phyloP scores from a whole-genome alignment of 306 rosid genomes.

The Cyamopsis tetragonoloba region DNA sequence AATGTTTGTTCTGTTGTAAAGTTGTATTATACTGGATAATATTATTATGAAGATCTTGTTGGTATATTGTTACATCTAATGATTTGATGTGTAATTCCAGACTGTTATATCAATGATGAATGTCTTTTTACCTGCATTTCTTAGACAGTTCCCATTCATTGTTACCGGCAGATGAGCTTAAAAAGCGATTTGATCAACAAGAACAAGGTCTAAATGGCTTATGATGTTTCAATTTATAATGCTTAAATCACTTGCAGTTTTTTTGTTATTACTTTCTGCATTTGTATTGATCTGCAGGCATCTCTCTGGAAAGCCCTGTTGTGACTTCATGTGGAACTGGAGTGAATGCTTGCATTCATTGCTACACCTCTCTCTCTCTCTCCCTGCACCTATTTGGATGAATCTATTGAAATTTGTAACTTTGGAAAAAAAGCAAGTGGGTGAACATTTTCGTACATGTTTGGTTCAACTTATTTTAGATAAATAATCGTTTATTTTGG shows the following conservation, averaged over 20 bases:
- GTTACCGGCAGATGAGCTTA: slow-evolving; percentile 65
- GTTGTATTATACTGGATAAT: not conserved
- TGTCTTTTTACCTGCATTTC: slow-evolving; percentile 49
- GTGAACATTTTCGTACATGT: no score
- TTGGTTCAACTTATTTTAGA: no score
- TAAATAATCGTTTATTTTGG: no score
- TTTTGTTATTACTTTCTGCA: not conserved
- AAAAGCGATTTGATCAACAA: slow-evolving; percentile 63
- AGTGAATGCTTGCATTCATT: slow-evolving; percentile 83
- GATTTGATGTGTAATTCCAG: not conserved
- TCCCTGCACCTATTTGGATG: no score
- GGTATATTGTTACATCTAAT: not conserved
- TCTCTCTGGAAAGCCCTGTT: slow-evolving; percentile 70
- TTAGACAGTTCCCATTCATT: slow-evolving; percentile 74
- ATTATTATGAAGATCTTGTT: not conserved
- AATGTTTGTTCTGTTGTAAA: not conserved
- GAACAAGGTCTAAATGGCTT: slow-evolving; percentile 43
- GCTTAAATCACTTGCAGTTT: not conserved
- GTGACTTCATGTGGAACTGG: slow-evolving; percentile 92
- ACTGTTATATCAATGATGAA: not conserved
- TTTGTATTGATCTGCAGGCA: slow-evolving; percentile 48
- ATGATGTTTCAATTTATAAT: not conserved
- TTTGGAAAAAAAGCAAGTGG: not conserved
- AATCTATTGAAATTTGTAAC: not conserved
- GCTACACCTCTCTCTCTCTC: slow-evolving; percentile 45